Percentiles rank a stretch among this genome's conserved stretches.
phyloP scores from a whole-genome alignment of 352 stramenopile species.

The Pythium apleroticum region DNA sequence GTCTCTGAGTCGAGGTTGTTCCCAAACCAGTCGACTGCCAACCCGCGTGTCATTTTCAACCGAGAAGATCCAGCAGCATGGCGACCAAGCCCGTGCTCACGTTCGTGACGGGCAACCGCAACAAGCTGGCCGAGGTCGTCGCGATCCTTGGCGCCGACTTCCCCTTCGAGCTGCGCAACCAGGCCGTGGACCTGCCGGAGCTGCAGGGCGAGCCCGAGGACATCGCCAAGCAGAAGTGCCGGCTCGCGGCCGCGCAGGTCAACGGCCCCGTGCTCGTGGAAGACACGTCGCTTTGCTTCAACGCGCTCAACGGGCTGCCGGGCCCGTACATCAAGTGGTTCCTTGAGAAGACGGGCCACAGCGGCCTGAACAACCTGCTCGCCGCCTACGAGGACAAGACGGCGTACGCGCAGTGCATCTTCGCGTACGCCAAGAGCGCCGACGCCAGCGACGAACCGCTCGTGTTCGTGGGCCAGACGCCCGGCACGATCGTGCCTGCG shows the following conservation, averaged over 20 bases:
- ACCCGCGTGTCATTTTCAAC: neutral
- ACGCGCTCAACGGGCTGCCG: slow-evolving; percentile 92
- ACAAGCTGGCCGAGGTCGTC: slow-evolving; percentile 82
- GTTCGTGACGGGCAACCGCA: slow-evolving; percentile 87
- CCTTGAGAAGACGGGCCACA: slow-evolving; percentile 94
- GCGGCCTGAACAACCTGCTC: slow-evolving; percentile 94
- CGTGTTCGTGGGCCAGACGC: slow-evolving; percentile 93
- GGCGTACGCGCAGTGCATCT: slow-evolving; percentile 96
- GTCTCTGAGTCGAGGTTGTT: neutral
- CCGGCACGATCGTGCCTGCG: slow-evolving; percentile 92
- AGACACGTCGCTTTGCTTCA: slow-evolving; percentile 97
- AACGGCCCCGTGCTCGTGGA: slow-evolving; percentile 93
- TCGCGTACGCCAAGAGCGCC: slow-evolving; percentile 84
- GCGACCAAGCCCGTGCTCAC: slow-evolving; percentile 49
- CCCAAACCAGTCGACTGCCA: too few relatives aligned
- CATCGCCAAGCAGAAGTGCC: slow-evolving; percentile 95
- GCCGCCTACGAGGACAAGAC: slow-evolving; percentile 93
- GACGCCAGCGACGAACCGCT: slow-evolving; percentile 72
- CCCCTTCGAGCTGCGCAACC: slow-evolving; percentile 91
- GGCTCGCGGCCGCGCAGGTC: slow-evolving; percentile 83
- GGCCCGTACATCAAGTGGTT: slow-evolving; percentile 99
- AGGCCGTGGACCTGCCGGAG: slow-evolving; percentile 96
- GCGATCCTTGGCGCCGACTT: slow-evolving; percentile 86
- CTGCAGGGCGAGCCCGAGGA: slow-evolving; percentile 96
- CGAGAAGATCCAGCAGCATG: slow-evolving; percentile 7